Evolutionary conservation across 164 flowering plant genomes (phyloP).

Genomic region (grape (Vitis vinifera)): DNA sequence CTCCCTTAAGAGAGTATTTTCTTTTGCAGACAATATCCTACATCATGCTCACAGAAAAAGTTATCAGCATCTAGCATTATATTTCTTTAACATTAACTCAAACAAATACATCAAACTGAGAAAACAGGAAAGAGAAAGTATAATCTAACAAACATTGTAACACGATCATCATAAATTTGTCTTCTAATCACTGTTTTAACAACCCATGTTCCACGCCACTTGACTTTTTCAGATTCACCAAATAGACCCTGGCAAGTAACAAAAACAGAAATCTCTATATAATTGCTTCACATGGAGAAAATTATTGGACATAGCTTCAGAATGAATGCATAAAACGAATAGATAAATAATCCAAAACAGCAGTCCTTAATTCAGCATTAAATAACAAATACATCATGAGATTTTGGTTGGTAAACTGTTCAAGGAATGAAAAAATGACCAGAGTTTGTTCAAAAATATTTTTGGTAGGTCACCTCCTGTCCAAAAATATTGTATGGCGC

Average conservation of each 20-base stretch:
- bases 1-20: conserved; percentile 42
- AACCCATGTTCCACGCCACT: conserved; percentile 75
- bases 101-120: neutral
- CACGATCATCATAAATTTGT: conserved; percentile 29
- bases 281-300: neutral
- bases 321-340: neutral
- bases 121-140: neutral
- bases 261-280: neutral
- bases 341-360: no score
- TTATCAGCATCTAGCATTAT: neutral
- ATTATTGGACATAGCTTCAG: neutral
- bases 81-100: neutral
- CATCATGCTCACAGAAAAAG: conserved; percentile 10
- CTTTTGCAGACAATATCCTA: conserved; percentile 53
- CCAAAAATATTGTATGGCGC: no score
- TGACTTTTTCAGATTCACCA: conserved; percentile 55
- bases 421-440: no score
- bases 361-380: no score
- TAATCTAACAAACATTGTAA: conserved; percentile 29
- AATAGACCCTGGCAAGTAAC: conserved; percentile 32
- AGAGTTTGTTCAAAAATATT: no score
- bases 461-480: no score
- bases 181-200: conserved; percentile 50
- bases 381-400: no score
- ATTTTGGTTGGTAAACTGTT: no score